phyloP scores from a whole-genome alignment of 2,329 filamentous ascomycete genomes.

The Anisogramma anomala region DNA sequence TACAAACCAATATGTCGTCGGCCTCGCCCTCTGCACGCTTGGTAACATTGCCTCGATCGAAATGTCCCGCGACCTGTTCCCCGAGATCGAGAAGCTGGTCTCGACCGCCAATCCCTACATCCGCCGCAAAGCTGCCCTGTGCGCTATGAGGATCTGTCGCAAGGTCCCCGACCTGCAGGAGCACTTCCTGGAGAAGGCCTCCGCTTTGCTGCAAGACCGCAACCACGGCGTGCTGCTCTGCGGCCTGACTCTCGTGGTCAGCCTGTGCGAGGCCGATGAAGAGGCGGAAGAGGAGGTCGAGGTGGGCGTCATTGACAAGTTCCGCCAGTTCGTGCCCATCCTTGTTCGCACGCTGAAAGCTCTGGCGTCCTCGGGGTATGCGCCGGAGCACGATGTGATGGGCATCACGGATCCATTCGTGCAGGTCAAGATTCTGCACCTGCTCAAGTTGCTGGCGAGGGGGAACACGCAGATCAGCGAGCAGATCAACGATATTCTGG shows the following conservation, averaged over 20 bases:
- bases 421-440: constrained; percentile 86
- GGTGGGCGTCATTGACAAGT: constrained; percentile 80
- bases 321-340: constrained; percentile 71
- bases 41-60: constrained; percentile 97
- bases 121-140: constrained; percentile 90
- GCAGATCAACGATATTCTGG: constrained; percentile 96
- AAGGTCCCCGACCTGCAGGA: constrained; percentile 97
- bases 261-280: constrained; percentile 83
- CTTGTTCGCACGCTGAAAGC: constrained; percentile 86
- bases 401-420: constrained; percentile 96
- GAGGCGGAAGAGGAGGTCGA: constrained; percentile 65
- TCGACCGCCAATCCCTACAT: constrained; percentile 98
- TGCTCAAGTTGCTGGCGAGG: constrained; percentile 75
- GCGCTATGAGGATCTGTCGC: constrained; percentile 95
- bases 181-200: constrained; percentile 91
- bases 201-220: constrained; percentile 74
- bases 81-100: constrained; percentile 85
- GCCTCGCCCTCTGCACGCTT: constrained; percentile 86
- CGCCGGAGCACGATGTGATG: constrained; percentile 94
- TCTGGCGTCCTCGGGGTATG: constrained; percentile 88
- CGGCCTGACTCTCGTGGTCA: constrained; percentile 80
- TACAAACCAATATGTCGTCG: constrained; percentile 96
- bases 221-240: constrained; percentile 94
- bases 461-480: constrained; percentile 84
- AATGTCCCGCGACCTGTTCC: constrained; percentile 95